phyloP scores from a whole-genome alignment of 2,329 filamentous ascomycete genomes.

The Dactylonectria macrodidyma region DNA sequence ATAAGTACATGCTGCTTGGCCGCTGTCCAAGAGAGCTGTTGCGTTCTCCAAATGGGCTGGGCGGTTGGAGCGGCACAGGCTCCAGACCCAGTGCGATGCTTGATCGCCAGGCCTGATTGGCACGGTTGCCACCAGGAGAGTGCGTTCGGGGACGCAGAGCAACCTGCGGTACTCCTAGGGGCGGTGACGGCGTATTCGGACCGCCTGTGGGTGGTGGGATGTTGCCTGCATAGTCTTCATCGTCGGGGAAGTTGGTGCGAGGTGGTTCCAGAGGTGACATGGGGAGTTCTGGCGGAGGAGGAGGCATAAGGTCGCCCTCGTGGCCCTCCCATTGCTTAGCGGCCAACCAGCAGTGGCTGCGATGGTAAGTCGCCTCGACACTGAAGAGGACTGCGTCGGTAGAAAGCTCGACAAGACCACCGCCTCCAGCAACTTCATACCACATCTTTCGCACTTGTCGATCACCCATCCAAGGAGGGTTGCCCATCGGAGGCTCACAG shows the following conservation, averaged over 20 bases:
- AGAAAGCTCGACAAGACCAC: conserved; percentile 70
- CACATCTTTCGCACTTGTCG: conserved; percentile 76
- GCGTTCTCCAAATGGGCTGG: conserved; percentile 52
- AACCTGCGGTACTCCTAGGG: conserved; percentile 50
- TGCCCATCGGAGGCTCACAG: conserved; percentile 81
- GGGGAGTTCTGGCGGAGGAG: conserved; percentile 50
- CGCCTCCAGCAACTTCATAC: conserved; percentile 80
- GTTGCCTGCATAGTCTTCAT: conserved; percentile 46
- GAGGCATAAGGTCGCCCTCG: conserved; percentile 43
- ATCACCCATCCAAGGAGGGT: conserved; percentile 81
- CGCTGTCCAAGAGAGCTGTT: conserved; percentile 55
- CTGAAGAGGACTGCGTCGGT: conserved; percentile 73
- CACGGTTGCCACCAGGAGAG: conserved; percentile 54
- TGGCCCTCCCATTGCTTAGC: conserved; percentile 65
- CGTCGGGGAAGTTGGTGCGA: conserved; percentile 52
- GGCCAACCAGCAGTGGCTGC: conserved; percentile 70
- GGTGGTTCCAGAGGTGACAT: conserved; percentile 58
- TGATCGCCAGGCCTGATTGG: conserved; percentile 56
- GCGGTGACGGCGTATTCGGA: conserved; percentile 45
- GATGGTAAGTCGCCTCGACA: conserved; percentile 72
- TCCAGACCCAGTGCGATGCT: conserved; percentile 62
- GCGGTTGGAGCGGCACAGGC: conserved; percentile 57
- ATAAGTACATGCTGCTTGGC: conserved; percentile 49
- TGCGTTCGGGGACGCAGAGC: conserved; percentile 57
- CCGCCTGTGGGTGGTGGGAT: conserved; percentile 44